A percentile compares a stretch with the other conserved stretches of the same genome.
phyloP scores from a whole-genome alignment of 129 eudicot species.

The Pittosporum tobira region DNA sequence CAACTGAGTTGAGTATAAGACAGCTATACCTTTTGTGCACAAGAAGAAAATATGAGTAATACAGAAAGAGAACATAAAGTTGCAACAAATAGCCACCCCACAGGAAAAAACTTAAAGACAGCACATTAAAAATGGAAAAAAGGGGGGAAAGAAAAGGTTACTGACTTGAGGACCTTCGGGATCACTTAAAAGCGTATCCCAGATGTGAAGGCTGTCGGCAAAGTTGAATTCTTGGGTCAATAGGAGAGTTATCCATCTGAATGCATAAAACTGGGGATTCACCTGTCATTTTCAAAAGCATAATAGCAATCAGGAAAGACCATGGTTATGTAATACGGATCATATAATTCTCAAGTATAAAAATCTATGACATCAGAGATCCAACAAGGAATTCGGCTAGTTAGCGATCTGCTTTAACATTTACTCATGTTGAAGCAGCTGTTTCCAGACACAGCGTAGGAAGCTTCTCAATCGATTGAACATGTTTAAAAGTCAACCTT shows the following conservation, averaged over 20 bases:
- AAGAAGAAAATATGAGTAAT: too few relatives aligned
- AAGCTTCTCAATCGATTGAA: too few relatives aligned
- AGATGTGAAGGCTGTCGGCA: conserved; percentile 70
- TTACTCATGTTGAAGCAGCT: too few relatives aligned
- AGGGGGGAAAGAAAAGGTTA: neutral
- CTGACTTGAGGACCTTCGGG: conserved; percentile 96
- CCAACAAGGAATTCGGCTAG: neutral
- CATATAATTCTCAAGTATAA: neutral
- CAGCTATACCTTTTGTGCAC: neutral
- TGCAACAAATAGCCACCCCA: neutral
- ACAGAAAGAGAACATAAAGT: neutral
- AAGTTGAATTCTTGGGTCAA: conserved; percentile 92
- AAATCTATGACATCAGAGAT: neutral
- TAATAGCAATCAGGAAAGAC: conserved; percentile 14
- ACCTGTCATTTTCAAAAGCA: conserved; percentile 46
- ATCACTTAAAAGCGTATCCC: conserved; percentile 98
- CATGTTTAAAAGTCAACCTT: too few relatives aligned
- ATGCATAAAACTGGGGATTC: conserved; percentile 98
- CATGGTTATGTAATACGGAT: too few relatives aligned
- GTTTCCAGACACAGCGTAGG: too few relatives aligned
- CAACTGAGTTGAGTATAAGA: neutral
- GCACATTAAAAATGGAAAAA: too few relatives aligned
- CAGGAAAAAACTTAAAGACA: neutral
- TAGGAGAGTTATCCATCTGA: conserved; percentile 96
- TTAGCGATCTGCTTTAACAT: neutral